A percentile compares a stretch with the other conserved stretches of the same genome.
These are phyloP conservation scores for Cyberlindnera subsufficiens DNA, from an alignment of 805 yeast genomes.

Conservation along the genomic window DNA sequence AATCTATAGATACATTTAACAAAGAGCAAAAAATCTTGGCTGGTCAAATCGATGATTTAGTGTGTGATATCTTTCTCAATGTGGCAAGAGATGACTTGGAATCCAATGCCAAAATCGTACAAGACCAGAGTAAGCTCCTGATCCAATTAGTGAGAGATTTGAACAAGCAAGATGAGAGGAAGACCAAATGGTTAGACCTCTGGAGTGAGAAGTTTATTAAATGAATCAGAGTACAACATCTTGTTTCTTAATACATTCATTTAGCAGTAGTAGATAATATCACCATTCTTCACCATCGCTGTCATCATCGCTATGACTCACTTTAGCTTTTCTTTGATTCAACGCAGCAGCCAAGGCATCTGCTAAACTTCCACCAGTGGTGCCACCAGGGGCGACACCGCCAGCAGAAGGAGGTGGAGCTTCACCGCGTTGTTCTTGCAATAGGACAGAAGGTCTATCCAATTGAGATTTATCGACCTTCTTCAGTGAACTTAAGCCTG, in stretches of 20 bases:
- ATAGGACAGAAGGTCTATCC: constrained; percentile 68
- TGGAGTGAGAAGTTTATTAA: constrained; percentile 41
- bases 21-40: constrained; percentile 36
- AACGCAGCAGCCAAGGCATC: constrained; percentile 88
- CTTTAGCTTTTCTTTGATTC: constrained; percentile 75
- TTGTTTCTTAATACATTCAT: background rate
- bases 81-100: constrained; percentile 20
- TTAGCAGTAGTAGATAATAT: background rate
- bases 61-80: constrained; percentile 47
- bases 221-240: background rate
- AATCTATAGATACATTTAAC: constrained; percentile 42
- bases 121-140: constrained; percentile 11
- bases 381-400: constrained; percentile 39
- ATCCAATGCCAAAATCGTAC: constrained; percentile 28
- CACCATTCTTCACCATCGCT: constrained; percentile 77
- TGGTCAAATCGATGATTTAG: constrained; percentile 48
- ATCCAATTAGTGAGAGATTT: constrained; percentile 31
- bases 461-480: constrained; percentile 80
- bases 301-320: constrained; percentile 75
- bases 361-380: constrained; percentile 62
- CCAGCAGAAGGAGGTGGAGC: constrained; percentile 34
- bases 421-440: constrained; percentile 70
- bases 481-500: constrained; percentile 60
- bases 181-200: constrained; percentile 51
- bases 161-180: constrained; percentile 45